Base-by-base conservation (phyloP, 140 eudicot genomes). In the Flaveria floridana region DNA sequence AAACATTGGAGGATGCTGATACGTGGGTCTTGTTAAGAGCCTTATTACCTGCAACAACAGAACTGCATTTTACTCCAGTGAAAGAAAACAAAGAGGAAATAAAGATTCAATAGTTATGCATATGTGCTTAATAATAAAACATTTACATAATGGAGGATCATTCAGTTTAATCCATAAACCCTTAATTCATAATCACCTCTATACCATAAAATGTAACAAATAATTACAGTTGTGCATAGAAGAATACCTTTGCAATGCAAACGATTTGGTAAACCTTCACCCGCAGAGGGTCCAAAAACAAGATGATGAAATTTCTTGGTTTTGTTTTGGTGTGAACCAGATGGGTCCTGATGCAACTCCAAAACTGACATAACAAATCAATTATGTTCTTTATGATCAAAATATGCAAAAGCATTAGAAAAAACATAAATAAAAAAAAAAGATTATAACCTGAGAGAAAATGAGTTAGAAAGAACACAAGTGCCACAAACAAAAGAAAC, bases 201-300 rank as follows among this genome's bases (percentile, higher is more conserved):
- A 16, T 39, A 42, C 72, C 42, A 47, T 52, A n/a, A 46, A 68
- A 68, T 68, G 59, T 41, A 68, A 46, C 20, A 21, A 13, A 65
- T 34, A 23, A 65, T 34, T 14, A 65, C 2, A 65, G 13, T 34
- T 63, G 42, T 63, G 46, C 30, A 26, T 15, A 63, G 20, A 46
- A 46, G 42, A 1, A 50, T 80, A 88, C 99, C 99, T 90, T 73
- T 77, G 84, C 99, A 94, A 70, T 94, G 99, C 63, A 94, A 79
- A 64, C 97, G 97, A 77, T 88, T 85, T 34, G 79, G 84, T 74
- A 86, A 77, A 34, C 99, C 97, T 83, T 85, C 87, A 71, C 99
- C 99, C 69, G 97, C 94, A 72, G 92, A 86, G 46, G 88, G 90
- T 26, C 97, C 97, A 71, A 87, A 84, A 78, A 90, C 84, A 75